phyloP scores from a whole-genome alignment of 306 rosid genomes.

The Trifolium dubium region DNA sequence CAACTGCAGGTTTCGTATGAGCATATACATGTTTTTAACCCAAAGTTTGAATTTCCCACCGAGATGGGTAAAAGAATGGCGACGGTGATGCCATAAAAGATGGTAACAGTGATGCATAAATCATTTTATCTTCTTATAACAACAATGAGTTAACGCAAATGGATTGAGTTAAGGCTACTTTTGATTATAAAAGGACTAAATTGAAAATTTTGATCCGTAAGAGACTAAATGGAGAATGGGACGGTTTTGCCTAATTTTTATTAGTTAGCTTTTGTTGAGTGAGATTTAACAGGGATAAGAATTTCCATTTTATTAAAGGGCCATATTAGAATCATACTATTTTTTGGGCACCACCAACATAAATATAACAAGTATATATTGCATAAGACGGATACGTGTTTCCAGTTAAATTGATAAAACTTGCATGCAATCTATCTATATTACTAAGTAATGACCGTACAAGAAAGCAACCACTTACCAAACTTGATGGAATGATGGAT shows the following conservation, averaged over 20 bases:
- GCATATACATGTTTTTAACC: neutral
- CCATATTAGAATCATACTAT: no score
- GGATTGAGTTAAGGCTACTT: neutral
- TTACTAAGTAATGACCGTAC: neutral
- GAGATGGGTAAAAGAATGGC: neutral
- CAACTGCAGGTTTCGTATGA: neutral
- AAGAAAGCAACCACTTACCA: conserved; percentile 60
- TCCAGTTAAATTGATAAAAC: conserved; percentile 3
- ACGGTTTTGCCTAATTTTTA: neutral
- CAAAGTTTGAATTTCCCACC: neutral
- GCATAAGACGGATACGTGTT: neutral
- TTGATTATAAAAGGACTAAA: conserved; percentile 13
- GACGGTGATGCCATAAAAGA: neutral
- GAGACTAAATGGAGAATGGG: neutral
- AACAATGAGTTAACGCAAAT: neutral
- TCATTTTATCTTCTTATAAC: neutral
- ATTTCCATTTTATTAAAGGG: neutral
- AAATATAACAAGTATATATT: no score
- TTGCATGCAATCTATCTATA: neutral
- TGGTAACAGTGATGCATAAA: neutral
- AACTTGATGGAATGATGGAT: conserved; percentile 85
- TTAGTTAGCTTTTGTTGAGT: neutral
- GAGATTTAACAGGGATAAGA: neutral
- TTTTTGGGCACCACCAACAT: no score
- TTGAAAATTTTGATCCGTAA: neutral